Base-by-base conservation (phyloP, 345 rosid species). In the Triadica sebifera region DNA sequence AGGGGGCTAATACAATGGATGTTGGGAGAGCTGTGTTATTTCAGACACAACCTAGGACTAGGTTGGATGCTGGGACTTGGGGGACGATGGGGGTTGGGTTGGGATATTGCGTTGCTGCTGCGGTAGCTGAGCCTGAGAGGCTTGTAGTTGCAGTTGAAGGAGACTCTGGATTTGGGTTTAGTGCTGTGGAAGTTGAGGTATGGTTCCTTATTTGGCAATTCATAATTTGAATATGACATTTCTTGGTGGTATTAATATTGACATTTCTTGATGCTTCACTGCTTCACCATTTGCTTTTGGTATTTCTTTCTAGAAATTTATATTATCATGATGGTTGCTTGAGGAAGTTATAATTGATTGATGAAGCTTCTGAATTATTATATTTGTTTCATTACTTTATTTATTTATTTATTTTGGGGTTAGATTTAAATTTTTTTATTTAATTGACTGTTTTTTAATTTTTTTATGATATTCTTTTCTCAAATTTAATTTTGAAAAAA, bases 61-160 rank as follows among this genome's bases (percentile, higher is more conserved):
- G 99, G 87, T 81, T 95, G 84, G 99, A 95, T 93, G 99, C 99
- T 53, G 99, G 99, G 71, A 91, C 99, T 71, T 93, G 98, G 99
- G 99, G 99, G 25, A 95, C 99, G 34, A 95, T 95, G 99, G 99
- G 99, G 55, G 97, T 95, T 79, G 99, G 99, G 68, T 82, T 95
- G 83, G 99, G 99, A 15, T 95, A 93, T 83, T 95, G 98, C 83
- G 88, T 95, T 74, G 99, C 99, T 13, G 98, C 98, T 84, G 97
- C 97, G 17, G 90, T 90, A 82, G 99, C 99, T 76, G 90, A 80
- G 67, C 98, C 98, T 72, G 88, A 89, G 37, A 80, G 92, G 52
- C 93, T 95, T 74, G 97, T 91, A 37, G 93, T 95, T 58, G 97
- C 99, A 0, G 99, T 95, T 50, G 99, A 95, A 85, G 99, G 99